phyloP scores from a whole-genome alignment of 106 monocot species.

The Hemerocallis citrina region DNA sequence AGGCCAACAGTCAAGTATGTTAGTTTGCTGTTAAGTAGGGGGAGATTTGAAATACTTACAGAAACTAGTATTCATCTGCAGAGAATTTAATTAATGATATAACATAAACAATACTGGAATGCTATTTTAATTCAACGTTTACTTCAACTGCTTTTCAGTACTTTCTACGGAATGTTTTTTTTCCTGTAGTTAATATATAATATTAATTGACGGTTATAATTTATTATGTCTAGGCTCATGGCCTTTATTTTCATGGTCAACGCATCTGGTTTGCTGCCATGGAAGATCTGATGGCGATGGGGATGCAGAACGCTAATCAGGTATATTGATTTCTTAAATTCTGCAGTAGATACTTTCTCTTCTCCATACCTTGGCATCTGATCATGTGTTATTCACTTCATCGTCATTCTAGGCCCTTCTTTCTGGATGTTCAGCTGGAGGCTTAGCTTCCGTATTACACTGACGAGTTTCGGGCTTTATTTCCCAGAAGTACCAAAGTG shows the following conservation, averaged over 20 bases:
- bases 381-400: neutral
- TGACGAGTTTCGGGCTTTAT: constrained; percentile 37
- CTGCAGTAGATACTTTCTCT: neutral
- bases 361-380: neutral
- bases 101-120: neutral
- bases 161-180: neutral
- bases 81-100: neutral
- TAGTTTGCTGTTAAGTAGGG: neutral
- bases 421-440: constrained; percentile 48
- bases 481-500: constrained; percentile 30
- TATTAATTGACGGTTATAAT: neutral
- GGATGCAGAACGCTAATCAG: constrained; percentile 17
- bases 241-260: constrained; percentile 24
- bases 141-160: neutral
- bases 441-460: constrained; percentile 38
- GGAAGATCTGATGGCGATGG: constrained; percentile 25
- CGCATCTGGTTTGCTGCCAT: constrained; percentile 25
- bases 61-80: neutral
- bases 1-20: neutral
- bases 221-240: constrained; percentile 11
- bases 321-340: neutral
- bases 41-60: neutral
- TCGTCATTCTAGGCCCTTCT: constrained; percentile 31
- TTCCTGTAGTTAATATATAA: neutral
- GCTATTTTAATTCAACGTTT: neutral